phyloP scores from a whole-genome alignment of 163 green algal species.

The Coccomyxa subellipsoidea region DNA sequence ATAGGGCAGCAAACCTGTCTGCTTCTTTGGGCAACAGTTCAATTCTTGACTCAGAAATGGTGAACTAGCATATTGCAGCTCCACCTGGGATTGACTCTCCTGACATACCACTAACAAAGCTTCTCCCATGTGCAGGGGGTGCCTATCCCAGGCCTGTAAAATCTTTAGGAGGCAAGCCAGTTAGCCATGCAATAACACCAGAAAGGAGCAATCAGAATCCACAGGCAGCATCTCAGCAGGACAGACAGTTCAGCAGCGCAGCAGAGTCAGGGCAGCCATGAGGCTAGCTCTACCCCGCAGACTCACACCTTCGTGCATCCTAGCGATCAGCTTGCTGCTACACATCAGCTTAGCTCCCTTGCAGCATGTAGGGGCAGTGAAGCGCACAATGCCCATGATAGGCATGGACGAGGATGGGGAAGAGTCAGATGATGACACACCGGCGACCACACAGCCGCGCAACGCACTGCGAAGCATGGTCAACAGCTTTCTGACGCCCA shows the following conservation, averaged over 20 bases:
- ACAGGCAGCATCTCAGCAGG: neutral
- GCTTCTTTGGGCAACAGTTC: too few species aligned
- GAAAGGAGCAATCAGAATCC: neutral
- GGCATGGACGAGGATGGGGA: slow-evolving; percentile 1
- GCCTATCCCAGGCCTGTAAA: too few species aligned
- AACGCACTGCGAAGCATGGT: neutral
- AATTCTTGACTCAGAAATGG: too few species aligned
- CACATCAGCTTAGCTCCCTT: neutral
- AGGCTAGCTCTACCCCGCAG: neutral
- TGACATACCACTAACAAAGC: too few species aligned
- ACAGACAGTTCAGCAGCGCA: neutral
- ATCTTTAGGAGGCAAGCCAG: too few species aligned
- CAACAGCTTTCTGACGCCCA: neutral
- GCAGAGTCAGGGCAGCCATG: neutral
- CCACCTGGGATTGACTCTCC: too few species aligned
- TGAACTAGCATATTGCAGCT: too few species aligned
- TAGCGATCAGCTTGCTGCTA: neutral
- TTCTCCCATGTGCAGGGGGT: too few species aligned
- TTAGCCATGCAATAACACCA: too few species aligned
- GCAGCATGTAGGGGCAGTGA: neutral
- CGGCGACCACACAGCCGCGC: neutral
- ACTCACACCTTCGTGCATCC: neutral
- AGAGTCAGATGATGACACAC: neutral
- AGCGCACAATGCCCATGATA: slow-evolving; percentile 1
- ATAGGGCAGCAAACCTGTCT: too few species aligned